These are phyloP conservation scores for Candida vartiovaarae DNA, from an alignment of 805 yeast genomes.

Conservation along the genomic window DNA sequence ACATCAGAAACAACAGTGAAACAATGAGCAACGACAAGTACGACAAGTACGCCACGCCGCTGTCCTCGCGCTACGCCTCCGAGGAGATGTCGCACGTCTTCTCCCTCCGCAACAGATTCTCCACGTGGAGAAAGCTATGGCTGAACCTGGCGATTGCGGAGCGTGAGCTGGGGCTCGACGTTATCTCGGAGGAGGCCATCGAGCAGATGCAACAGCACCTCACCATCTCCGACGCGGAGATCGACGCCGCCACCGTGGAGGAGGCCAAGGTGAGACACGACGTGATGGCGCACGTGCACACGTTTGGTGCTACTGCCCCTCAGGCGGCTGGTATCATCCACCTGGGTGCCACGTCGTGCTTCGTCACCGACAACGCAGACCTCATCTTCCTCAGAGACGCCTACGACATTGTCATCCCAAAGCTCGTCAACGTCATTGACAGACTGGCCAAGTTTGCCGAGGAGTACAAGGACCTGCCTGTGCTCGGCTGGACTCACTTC, in stretches of 20 bases:
- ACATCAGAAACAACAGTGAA: too few relatives aligned
- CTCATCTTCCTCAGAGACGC: conserved; percentile 95
- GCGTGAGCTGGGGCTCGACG: conserved; percentile 76
- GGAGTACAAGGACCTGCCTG: conserved; percentile 91
- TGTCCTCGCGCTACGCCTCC: conserved; percentile 95
- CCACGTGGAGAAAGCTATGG: conserved; percentile 99
- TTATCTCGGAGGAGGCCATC: conserved; percentile 87
- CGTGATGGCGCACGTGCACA: conserved; percentile 99
- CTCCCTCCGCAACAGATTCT: conserved; percentile 87
- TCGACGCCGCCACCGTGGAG: conserved; percentile 80
- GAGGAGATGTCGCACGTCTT: conserved; percentile 94
- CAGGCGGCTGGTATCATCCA: conserved; percentile 97
- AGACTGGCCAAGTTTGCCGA: conserved; percentile 83
- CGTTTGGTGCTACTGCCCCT: conserved; percentile 87
- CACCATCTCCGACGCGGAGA: conserved; percentile 86
- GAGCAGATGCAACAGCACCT: conserved; percentile 76
- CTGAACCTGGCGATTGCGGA: conserved; percentile 92
- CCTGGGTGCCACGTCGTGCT: conserved; percentile 97
- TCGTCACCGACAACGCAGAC: conserved; percentile 96
- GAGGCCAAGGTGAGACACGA: conserved; percentile 98
- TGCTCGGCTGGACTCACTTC: conserved; percentile 98
- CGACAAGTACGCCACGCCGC: conserved; percentile 87
- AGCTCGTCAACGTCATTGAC: conserved; percentile 91
- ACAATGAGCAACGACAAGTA: neutral
- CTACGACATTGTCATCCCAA: conserved; percentile 86